A percentile compares a stretch with the other conserved stretches of the same genome.
These are phyloP conservation scores for Jatropha podagrica DNA, from an alignment of 441 rosid species.

Conservation along the genomic window DNA sequence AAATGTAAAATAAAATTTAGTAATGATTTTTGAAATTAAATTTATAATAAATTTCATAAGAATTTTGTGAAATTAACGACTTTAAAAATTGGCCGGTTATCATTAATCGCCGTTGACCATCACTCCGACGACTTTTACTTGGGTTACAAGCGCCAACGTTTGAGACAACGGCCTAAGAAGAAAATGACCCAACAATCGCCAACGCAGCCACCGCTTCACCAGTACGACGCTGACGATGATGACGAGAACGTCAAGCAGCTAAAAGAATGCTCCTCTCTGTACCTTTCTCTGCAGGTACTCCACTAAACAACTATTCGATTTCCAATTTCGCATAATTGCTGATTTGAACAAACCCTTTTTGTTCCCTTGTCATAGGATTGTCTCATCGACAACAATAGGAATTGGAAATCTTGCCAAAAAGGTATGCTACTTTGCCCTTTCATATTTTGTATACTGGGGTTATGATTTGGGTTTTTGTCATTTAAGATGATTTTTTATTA, in stretches of 20 bases:
- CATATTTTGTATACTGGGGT: not conserved
- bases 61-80: no score
- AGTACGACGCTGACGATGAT: conserved; percentile 62
- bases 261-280: conserved; percentile 68
- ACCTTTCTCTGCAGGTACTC: conserved; percentile 67
- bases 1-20: no score
- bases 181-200: conserved; percentile 15
- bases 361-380: conserved; percentile 54
- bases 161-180: not conserved
- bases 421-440: conserved; percentile 35
- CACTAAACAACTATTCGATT: not conserved
- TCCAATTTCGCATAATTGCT: not conserved
- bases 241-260: conserved; percentile 91
- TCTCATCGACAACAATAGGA: conserved; percentile 59
- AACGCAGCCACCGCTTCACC: conserved; percentile 43
- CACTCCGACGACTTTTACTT: not conserved
- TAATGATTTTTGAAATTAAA: no score
- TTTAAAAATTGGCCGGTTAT: not conserved
- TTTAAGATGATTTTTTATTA: not conserved
- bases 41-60: no score
- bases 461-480: not conserved
- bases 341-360: not conserved
- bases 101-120: not conserved
- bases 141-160: not conserved
- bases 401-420: conserved; percentile 88